Percentiles rank a stretch among this genome's conserved stretches.
Evolutionary conservation across 2,329 filamentous ascomycete species (phyloP).

Genomic region (Colletotrichum endophyticum): DNA sequence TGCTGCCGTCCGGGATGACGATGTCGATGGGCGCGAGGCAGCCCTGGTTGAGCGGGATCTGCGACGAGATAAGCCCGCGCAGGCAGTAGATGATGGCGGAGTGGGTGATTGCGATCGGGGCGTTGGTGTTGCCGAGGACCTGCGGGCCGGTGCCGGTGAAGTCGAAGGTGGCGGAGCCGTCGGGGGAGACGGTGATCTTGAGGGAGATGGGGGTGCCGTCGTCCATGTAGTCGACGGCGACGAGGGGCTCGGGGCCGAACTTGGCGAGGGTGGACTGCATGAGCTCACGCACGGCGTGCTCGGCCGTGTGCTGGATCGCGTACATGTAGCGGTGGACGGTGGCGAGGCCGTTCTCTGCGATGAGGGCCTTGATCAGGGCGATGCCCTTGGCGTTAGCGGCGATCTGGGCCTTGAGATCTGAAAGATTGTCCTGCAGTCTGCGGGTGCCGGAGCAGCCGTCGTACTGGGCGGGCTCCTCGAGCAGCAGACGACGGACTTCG

Average conservation of each 20-base stretch:
- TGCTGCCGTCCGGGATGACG: conserved; percentile 72
- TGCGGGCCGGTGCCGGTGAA: conserved; percentile 58
- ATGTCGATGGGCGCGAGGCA: conserved; percentile 80
- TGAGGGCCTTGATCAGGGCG: conserved; percentile 74
- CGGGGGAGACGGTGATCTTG: conserved; percentile 59
- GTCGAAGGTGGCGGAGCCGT: conserved; percentile 71
- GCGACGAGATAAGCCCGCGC: conserved; percentile 78
- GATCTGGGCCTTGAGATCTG: conserved; percentile 77
- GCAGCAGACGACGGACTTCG: conserved; percentile 68
- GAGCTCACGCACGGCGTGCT: conserved; percentile 15
- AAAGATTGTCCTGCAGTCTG: conserved; percentile 76
- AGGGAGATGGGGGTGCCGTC: conserved; percentile 47
- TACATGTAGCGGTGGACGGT: conserved; percentile 55
- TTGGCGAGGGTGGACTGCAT: conserved; percentile 48
- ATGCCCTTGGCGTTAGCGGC: conserved; percentile 79
- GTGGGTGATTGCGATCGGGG: conserved; percentile 34
- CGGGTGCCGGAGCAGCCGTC: conserved; percentile 73
- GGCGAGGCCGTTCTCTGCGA: conserved; percentile 77
- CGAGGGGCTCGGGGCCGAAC: conserved; percentile 72
- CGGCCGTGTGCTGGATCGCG: conserved; percentile 21
- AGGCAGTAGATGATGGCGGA: conserved; percentile 67
- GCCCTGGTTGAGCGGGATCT: conserved; percentile 87
- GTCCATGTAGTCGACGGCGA: conserved; percentile 77
- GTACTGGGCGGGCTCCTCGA: conserved; percentile 67
- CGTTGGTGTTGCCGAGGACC: conserved; percentile 33